Evolutionary conservation across 1,284 basidiomycete species (phyloP).

Genomic region (Mycosarcoma mackinlayi): DNA sequence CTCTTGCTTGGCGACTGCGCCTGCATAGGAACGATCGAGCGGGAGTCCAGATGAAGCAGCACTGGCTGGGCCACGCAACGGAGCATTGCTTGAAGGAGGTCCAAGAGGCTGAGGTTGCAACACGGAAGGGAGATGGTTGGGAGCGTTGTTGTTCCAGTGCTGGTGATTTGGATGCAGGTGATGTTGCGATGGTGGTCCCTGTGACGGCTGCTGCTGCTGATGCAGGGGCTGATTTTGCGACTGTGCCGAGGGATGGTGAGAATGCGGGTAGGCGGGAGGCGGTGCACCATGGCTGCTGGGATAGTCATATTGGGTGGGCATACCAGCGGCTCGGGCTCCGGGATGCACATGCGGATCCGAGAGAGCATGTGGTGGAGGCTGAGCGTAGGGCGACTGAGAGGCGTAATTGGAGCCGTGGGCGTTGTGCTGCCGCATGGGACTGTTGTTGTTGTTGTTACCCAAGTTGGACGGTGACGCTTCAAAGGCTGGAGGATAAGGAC

Average conservation of each 20-base stretch:
- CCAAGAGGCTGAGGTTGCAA: slow-evolving; percentile 28
- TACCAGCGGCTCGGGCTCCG: slow-evolving; percentile 3
- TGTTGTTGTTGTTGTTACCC: slow-evolving; percentile 10
- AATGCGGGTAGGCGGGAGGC: slow-evolving; percentile 16
- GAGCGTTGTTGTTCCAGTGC: slow-evolving; percentile 26
- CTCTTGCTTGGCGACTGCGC: slow-evolving; percentile 15
- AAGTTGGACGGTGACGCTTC: slow-evolving; percentile 8
- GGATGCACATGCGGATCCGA: slow-evolving; percentile 29
- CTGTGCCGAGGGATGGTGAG: slow-evolving; percentile 25
- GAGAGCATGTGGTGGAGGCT: slow-evolving; percentile 13
- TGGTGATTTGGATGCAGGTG: slow-evolving; percentile 18
- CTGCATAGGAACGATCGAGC: slow-evolving; percentile 21
- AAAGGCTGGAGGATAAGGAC: slow-evolving; percentile 24
- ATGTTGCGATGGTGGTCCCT: slow-evolving; percentile 15
- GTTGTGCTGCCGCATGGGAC: slow-evolving; percentile 33
- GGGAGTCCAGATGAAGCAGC: slow-evolving; percentile 2
- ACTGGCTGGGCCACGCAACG: slow-evolving; percentile 1
- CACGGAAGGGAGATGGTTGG: slow-evolving; percentile 30
- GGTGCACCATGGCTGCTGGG: slow-evolving; percentile 12
- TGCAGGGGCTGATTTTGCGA: slow-evolving; percentile 11
- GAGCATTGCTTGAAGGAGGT: neutral
- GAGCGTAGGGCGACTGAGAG: slow-evolving; percentile 22
- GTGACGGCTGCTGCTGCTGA: slow-evolving; percentile 18
- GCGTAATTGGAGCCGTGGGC: slow-evolving; percentile 20
- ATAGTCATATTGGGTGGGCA: slow-evolving; percentile 26